A percentile compares a stretch with the other conserved stretches of the same genome.
Conservation (phyloP, 2,329 filamentous ascomycete genomes). For the Parascedosporium putredinis region DNA sequence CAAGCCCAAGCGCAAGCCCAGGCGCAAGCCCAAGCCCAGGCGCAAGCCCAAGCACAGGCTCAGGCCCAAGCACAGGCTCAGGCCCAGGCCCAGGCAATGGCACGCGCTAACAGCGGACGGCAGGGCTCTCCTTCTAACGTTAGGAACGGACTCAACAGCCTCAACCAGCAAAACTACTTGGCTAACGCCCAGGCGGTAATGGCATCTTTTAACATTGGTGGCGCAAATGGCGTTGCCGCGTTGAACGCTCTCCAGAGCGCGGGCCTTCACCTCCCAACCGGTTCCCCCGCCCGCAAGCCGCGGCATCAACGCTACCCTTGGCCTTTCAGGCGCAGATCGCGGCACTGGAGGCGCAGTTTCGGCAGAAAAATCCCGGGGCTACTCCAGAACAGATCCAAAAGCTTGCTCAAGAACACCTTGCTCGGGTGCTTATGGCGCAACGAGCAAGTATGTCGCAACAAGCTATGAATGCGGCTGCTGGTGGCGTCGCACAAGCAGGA, state of each 20-base stretch:
- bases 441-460: constrained; percentile 32
- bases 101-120: constrained; percentile 28
- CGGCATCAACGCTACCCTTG: constrained; percentile 33
- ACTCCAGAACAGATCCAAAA: constrained; percentile 38
- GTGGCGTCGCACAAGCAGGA: constrained; percentile 34
- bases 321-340: constrained; percentile 31
- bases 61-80: constrained; percentile 20
- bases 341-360: constrained; percentile 38
- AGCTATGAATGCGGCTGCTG: constrained; percentile 46
- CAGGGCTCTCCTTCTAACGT: constrained; percentile 34
- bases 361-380: constrained; percentile 39
- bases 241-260: constrained; percentile 5
- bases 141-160: constrained; percentile 29
- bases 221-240: constrained; percentile 26
- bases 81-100: constrained; percentile 21
- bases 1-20: constrained; percentile 16
- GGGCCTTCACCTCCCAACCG: constrained; percentile 19
- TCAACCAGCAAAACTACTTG: constrained; percentile 43
- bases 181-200: constrained; percentile 43
- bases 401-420: constrained; percentile 40
- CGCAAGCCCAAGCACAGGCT: constrained; percentile 20
- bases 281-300: constrained; percentile 28
- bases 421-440: constrained; percentile 35
- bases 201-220: constrained; percentile 30
- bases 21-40: constrained; percentile 22